phyloP scores from a whole-genome alignment of 257 asterid species.

The Anisodus acutangulus region DNA sequence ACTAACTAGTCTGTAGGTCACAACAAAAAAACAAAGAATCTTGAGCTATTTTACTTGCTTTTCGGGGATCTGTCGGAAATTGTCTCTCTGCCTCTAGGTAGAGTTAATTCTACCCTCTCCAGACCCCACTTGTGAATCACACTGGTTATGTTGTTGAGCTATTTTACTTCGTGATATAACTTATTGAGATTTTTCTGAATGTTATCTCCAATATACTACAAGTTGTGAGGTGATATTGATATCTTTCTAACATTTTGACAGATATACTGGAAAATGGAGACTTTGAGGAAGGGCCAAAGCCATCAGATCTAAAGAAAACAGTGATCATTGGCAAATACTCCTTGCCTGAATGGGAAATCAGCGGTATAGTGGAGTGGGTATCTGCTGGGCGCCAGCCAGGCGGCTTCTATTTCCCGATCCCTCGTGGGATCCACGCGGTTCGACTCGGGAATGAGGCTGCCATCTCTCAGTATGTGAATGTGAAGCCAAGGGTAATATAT shows the following conservation, averaged over 20 bases:
- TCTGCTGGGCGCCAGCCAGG: constrained; percentile 81
- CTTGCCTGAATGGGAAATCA: constrained; percentile 74
- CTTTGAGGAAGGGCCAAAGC: constrained; percentile 67
- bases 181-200: background rate
- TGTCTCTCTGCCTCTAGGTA: no score
- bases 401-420: constrained; percentile 63
- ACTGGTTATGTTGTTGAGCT: no score
- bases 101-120: no score
- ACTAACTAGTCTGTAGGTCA: background rate
- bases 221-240: background rate
- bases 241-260: constrained; percentile 24
- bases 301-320: constrained; percentile 58
- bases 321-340: constrained; percentile 66
- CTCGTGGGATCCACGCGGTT: constrained; percentile 72
- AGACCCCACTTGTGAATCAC: no score
- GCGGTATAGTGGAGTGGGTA: constrained; percentile 69
- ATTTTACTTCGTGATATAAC: background rate
- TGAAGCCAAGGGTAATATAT: constrained; percentile 48
- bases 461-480: constrained; percentile 53
- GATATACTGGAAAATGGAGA: constrained; percentile 68
- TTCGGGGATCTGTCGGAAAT: no score
- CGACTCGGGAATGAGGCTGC: constrained; percentile 81
- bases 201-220: background rate
- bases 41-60: background rate
- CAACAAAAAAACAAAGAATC: background rate